Evolutionary conservation across 169 alveolate genomes (phyloP).

Genomic region (Plasmodium vivax): DNA sequence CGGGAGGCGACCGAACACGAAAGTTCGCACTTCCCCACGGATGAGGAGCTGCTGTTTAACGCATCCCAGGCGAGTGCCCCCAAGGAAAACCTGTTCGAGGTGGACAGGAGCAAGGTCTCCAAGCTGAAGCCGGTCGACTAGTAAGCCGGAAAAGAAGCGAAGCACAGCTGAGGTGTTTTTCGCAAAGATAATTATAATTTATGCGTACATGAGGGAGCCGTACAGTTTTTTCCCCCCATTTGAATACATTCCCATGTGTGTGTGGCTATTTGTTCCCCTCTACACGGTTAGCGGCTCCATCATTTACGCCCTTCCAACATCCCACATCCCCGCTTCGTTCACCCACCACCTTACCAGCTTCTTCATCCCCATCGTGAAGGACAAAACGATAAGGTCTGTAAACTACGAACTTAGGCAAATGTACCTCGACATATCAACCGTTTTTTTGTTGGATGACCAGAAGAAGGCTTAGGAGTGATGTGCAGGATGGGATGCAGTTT

Average conservation of each 20-base stretch:
- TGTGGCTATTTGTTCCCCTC: not conserved
- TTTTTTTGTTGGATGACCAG: conserved; percentile 57
- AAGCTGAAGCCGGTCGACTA: conserved; percentile 11
- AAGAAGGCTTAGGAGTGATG: not conserved
- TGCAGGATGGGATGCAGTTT: not conserved
- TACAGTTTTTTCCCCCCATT: not conserved
- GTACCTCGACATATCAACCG: conserved; percentile 66
- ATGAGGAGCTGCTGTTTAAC: conserved; percentile 36
- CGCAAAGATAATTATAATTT: not conserved
- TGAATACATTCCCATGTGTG: not conserved
- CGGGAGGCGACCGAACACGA: conserved; percentile 66
- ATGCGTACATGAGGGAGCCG: not conserved
- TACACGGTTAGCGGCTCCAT: not conserved
- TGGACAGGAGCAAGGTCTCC: not conserved
- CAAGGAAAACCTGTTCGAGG: conserved; percentile 14
- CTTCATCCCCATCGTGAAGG: conserved; percentile 68
- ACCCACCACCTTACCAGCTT: conserved; percentile 18
- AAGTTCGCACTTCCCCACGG: conserved; percentile 48
- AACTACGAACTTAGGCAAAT: conserved; percentile 59
- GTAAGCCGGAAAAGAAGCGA: conserved; percentile 2
- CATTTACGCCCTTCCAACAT: not conserved
- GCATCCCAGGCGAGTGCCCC: not conserved
- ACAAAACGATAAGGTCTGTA: conserved; percentile 71
- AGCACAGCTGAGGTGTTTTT: not conserved
- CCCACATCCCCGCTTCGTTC: not conserved